Evolutionary conservation across 805 yeast species (phyloP).

Genomic region (Deakozyma indianensis): DNA sequence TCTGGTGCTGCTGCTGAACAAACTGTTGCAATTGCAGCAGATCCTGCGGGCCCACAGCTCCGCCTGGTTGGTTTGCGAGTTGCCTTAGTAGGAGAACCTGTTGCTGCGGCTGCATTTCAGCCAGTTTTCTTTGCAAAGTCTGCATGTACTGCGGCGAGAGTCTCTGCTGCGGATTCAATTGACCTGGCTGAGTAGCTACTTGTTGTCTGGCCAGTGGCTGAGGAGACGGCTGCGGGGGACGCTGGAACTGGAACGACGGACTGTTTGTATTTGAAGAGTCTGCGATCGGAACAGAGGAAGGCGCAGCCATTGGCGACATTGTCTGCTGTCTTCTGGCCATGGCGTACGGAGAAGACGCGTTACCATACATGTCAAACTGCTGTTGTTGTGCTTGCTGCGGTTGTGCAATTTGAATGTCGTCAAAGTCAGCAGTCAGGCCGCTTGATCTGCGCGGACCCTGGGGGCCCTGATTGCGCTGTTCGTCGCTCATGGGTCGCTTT

Average conservation of each 20-base stretch:
- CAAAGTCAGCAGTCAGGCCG: background rate
- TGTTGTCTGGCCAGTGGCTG: background rate
- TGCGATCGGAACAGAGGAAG: background rate
- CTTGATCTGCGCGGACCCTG: background rate
- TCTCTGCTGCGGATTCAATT: background rate
- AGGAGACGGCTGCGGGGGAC: background rate
- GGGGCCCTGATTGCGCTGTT: slow-evolving; percentile 1
- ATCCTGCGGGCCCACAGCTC: background rate
- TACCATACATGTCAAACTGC: slow-evolving; percentile 1
- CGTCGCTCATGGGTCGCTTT: background rate
- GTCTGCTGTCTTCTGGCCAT: background rate
- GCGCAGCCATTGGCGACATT: background rate
- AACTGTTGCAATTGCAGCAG: slow-evolving; percentile 2
- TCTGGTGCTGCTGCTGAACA: slow-evolving; percentile 3
- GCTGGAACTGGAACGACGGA: background rate
- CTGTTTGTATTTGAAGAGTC: background rate
- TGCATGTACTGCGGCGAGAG: background rate
- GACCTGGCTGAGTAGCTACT: background rate
- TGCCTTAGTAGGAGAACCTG: background rate
- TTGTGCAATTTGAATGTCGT: background rate
- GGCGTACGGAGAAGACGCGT: background rate
- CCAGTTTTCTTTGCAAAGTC: background rate
- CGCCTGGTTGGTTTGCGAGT: background rate
- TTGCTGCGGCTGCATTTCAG: background rate
- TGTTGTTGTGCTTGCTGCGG: background rate